Evolutionary conservation across 2,329 filamentous ascomycete genomes (phyloP), one percentile per base, ranked within the genome.

Genomic region (Malbranchea cinnamomea): DNA sequence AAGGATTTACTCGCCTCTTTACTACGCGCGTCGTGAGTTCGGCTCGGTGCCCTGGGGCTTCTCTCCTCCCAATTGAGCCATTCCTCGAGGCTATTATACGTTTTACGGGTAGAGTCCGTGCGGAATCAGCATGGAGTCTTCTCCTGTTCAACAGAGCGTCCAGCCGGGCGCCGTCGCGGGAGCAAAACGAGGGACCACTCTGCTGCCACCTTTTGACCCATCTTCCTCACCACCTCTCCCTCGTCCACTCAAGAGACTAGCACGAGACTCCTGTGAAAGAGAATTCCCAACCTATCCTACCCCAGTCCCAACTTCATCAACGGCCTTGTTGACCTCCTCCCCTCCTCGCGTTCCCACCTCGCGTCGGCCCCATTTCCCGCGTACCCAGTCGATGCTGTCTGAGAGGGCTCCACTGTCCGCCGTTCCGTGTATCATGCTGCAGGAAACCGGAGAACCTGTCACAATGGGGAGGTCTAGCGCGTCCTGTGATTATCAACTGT

Each of bases 401-500:
- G 84, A 92, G 60, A 78, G 89, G 47, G 73, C 73, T 44, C 89
- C 89, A 23, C 68, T 98, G 30, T 77, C 77, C 30, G 71, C 78
- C 29, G 75, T 98, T 29, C 83, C 84, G n/a, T 74, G 75, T 13
- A 65, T 95, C 39, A 72, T 81, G 50, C 70, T 95, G 11, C 74
- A 76, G 32, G 77, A 75, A 41, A 82, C 79, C 56, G 85, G 87
- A 39, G 81, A 92, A 45, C 62, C 74, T 9, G 59, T 93, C 19
- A 67, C 78, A 37, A 89, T 98, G 78, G 89, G 89, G 39, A 73
- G 89, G 41, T 94, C 85, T 4, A 93, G 82, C 59, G 87, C 83
- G 56, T 92, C 85, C 9, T 92, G 84, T n/a, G 75, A 94, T 50
- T 89, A 87, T 53, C 87, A 94, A 57, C 68, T 98, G 9, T 89